Conservation (phyloP, 2,329 filamentous ascomycete genomes). For the Lasiodiplodia sp. region DNA sequence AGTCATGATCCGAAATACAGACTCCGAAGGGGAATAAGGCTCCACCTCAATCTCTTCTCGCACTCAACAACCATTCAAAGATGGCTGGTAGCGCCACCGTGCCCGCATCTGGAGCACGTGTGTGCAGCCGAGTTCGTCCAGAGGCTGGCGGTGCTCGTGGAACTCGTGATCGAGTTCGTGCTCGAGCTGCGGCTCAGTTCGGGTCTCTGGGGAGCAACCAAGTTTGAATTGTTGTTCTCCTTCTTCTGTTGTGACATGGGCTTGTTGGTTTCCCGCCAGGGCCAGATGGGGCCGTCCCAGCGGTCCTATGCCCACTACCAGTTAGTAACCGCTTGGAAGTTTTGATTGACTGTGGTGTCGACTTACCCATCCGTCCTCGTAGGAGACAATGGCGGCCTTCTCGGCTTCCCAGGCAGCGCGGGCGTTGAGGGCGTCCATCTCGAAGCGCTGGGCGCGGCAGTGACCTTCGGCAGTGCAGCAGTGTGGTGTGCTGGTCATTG, state of each 20-base stretch:
- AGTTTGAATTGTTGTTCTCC: background rate
- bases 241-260: slow-evolving; percentile 27
- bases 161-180: slow-evolving; percentile 1
- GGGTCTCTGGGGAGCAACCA: slow-evolving; percentile 13
- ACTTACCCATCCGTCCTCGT: slow-evolving; percentile 34
- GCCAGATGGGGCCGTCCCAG: slow-evolving; percentile 24
- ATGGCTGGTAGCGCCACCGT: slow-evolving; percentile 21
- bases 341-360: background rate
- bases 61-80: slow-evolving; percentile 4
- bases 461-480: slow-evolving; percentile 34
- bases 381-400: slow-evolving; percentile 32
- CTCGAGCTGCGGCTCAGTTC: slow-evolving; percentile 15
- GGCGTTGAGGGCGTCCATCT: slow-evolving; percentile 32
- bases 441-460: slow-evolving; percentile 39
- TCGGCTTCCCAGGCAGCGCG: slow-evolving; percentile 35
- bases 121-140: slow-evolving; percentile 7
- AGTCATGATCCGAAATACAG: background rate
- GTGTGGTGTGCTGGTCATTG: slow-evolving; percentile 26
- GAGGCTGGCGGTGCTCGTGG: slow-evolving; percentile 3
- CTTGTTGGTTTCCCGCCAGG: slow-evolving; percentile 27
- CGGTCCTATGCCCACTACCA: slow-evolving; percentile 21
- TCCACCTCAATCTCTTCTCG: background rate
- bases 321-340: slow-evolving; percentile 7
- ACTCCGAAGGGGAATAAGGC: slow-evolving; percentile 2
- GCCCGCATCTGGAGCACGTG: slow-evolving; percentile 10